These are phyloP conservation scores for Lepiota venenata DNA, from an alignment of 768 basidiomycete species.

Conservation along the genomic window DNA sequence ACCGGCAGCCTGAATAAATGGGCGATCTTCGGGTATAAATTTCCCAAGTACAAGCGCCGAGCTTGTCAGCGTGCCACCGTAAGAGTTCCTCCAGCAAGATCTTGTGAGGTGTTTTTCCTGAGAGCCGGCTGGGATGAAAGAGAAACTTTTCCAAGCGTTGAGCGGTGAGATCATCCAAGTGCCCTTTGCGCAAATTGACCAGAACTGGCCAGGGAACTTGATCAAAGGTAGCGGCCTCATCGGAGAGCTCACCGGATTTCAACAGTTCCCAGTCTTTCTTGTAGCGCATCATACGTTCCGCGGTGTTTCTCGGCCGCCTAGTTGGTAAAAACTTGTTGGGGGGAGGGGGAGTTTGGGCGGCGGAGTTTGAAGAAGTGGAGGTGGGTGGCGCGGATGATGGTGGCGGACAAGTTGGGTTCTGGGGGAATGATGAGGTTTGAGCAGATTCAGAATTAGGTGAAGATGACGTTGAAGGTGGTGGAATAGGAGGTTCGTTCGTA, in stretches of 20 bases:
- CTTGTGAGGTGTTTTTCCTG: neutral
- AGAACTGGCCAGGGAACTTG: conserved; percentile 2
- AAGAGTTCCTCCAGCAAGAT: neutral
- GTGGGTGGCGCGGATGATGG: too few species aligned
- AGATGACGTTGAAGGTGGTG: neutral
- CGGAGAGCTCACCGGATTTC: neutral
- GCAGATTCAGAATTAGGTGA: neutral
- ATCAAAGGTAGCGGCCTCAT: neutral
- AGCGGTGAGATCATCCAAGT: neutral
- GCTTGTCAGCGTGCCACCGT: conserved; percentile 1
- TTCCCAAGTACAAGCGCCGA: neutral
- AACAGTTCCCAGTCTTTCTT: neutral
- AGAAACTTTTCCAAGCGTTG: too few species aligned
- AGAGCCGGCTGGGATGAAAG: neutral
- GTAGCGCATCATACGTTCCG: neutral
- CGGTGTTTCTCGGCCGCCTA: neutral
- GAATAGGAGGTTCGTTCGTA: too few species aligned
- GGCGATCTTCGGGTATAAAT: neutral
- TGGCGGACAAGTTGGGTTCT: too few species aligned
- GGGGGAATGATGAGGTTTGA: neutral
- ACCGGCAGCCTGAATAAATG: neutral
- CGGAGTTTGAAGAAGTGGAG: too few species aligned
- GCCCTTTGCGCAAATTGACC: neutral
- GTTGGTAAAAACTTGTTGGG: neutral
- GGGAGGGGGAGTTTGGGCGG: neutral